Evolutionary conservation across 2,329 filamentous ascomycete species (phyloP).

Genomic region (Penicillium sp.): DNA sequence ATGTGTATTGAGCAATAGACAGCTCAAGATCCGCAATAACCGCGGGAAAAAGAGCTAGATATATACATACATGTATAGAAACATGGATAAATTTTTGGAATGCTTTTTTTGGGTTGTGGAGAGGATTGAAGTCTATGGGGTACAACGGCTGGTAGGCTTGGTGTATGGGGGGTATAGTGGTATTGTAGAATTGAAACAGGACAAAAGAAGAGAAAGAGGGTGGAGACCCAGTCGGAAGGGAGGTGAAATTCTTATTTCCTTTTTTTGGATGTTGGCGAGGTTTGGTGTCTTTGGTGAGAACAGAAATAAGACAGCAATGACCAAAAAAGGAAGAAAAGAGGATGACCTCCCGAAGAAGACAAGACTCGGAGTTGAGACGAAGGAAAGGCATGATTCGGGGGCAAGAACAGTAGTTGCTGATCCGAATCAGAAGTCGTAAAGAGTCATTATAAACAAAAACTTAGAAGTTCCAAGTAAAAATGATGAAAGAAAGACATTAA

Average conservation of each 20-base stretch:
- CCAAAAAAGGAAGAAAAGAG: background rate
- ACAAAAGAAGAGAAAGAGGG: background rate
- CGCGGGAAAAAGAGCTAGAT: background rate
- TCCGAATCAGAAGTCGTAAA: constrained; percentile 29
- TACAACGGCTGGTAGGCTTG: background rate
- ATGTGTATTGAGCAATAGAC: background rate
- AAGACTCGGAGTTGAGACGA: constrained; percentile 21
- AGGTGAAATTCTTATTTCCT: background rate
- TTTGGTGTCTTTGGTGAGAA: background rate
- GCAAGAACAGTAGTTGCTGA: constrained; percentile 38
- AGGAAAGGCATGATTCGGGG: constrained; percentile 31
- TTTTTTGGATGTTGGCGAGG: background rate
- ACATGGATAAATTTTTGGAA: background rate
- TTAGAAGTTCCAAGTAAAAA: constrained; percentile 7
- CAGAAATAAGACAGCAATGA: background rate
- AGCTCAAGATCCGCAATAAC: background rate
- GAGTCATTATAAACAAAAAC: constrained; percentile 22
- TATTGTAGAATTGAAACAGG: background rate
- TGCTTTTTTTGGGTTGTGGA: background rate
- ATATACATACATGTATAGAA: background rate
- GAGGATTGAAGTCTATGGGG: constrained; percentile 2
- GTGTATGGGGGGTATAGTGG: constrained; percentile 7
- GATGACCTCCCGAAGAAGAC: background rate
- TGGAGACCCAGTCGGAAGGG: background rate
- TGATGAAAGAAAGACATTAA: constrained; percentile 29